Base-by-base conservation (phyloP, 73 alveolate genomes). In the Halteria grandinella region DNA sequence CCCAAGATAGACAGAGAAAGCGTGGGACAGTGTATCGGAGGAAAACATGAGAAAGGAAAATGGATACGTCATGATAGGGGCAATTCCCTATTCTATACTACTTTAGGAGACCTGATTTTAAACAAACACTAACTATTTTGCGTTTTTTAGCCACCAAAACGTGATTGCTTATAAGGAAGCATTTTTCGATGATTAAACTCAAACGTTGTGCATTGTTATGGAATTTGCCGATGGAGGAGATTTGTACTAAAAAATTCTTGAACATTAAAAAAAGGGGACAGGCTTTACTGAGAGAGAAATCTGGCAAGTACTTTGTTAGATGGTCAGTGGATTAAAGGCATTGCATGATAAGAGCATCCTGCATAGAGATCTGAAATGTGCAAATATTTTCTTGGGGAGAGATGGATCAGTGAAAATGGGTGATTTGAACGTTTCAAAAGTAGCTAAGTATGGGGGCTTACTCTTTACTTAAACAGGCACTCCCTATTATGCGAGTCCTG, bases 131-230 rank as follows among this genome's bases (percentile, higher is more conserved):
- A 15, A 39, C 10, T 39, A 39, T 11, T 39, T 39, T 39, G 15
- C 50, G 15, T 71, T 78, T 20, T 85, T 80, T 37, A 24, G 75
- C 6, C 95, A 88, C 53, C 80, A 72, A 51, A 90, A 90, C 51
- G 87, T 90, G 3, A 85, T 91, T 62, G 97, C 94, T 0, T 91
- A 91, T 43, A 91, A 91, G 78, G 95, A 91, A 77, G 94, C 95
- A 6, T 88, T 91, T 76, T 91, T 63, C 51, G 97, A 91, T 48
- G 94, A 91, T 31, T 47, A 45, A 8, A 48, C 75, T 5, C 36
- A 49, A 15, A 49, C 86, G 0, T 60, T 82, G n/a, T 28, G 58
- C 59, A 71, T 82, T 15, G 83, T 82, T 1, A 82, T 82, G 91
- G 91, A 82, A 29, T 72, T 25, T 37, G 86, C 91, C 12, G 91